Conservation (phyloP, 139 green algal species). For the Tetraselmis striata region DNA sequence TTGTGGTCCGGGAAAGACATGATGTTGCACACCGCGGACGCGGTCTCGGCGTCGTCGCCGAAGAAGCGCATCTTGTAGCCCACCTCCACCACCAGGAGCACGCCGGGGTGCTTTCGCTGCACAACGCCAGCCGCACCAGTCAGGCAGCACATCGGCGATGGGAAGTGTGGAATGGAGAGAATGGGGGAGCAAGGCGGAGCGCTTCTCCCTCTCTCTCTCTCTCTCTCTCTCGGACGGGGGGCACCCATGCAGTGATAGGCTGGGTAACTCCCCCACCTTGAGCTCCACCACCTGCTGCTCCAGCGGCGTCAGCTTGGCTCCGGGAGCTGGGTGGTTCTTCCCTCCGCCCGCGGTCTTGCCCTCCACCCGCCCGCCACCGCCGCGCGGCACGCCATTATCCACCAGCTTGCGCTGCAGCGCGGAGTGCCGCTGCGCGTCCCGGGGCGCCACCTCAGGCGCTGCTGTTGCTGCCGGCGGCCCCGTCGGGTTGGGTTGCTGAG, state of each 20-base stretch:
- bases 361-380: background rate
- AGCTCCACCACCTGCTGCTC: slow-evolving; percentile 56
- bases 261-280: slow-evolving; percentile 15
- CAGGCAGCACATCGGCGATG: background rate
- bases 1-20: slow-evolving; percentile 62
- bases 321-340: background rate
- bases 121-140: slow-evolving; percentile 28
- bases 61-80: slow-evolving; percentile 81
- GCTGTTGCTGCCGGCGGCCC: background rate
- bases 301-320: slow-evolving; percentile 60
- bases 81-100: slow-evolving; percentile 66
- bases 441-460: background rate
- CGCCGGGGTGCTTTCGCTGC: slow-evolving; percentile 47
- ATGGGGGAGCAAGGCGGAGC: no score
- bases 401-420: slow-evolving; percentile 38
- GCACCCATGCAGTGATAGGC: background rate
- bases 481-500: background rate
- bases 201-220: no score
- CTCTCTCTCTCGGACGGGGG: no score
- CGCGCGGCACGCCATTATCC: background rate
- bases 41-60: slow-evolving; percentile 76
- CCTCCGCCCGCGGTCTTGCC: background rate
- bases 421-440: slow-evolving; percentile 11
- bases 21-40: slow-evolving; percentile 42
- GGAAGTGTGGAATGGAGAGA: no score